Evolutionary conservation across 805 yeast genomes (phyloP).

Genomic region (Schizosaccharomyces octosporus): DNA sequence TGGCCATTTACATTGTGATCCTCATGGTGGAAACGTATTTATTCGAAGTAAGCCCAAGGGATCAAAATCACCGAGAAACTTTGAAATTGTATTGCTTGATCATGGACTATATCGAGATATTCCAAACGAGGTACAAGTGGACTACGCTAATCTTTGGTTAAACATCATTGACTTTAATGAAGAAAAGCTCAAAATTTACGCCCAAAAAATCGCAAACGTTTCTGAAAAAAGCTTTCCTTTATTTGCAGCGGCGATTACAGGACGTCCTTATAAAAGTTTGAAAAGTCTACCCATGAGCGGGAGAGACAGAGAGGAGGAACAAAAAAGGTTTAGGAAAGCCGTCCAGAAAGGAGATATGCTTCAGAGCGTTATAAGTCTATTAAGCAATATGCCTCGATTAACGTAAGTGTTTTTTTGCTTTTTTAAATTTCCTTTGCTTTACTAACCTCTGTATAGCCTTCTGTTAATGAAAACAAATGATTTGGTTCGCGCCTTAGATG

Average conservation of each 20-base stretch:
- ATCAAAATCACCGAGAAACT: slow-evolving; percentile 31
- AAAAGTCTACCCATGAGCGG: slow-evolving; percentile 25
- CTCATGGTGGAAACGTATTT: slow-evolving; percentile 92
- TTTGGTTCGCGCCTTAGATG: slow-evolving; percentile 71
- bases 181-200: slow-evolving; percentile 43
- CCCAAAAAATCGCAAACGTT: slow-evolving; percentile 56
- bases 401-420: slow-evolving; percentile 22
- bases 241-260: slow-evolving; percentile 84
- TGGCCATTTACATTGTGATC: slow-evolving; percentile 88
- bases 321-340: slow-evolving; percentile 37
- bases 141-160: slow-evolving; percentile 81
- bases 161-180: slow-evolving; percentile 53
- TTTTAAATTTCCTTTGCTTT: neutral
- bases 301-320: slow-evolving; percentile 34
- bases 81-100: slow-evolving; percentile 78
- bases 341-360: slow-evolving; percentile 34
- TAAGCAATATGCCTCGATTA: slow-evolving; percentile 60
- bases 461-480: slow-evolving; percentile 84
- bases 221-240: slow-evolving; percentile 51
- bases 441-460: neutral
- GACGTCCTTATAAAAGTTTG: slow-evolving; percentile 62
- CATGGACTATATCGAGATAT: slow-evolving; percentile 84
- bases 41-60: slow-evolving; percentile 24
- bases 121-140: slow-evolving; percentile 47
- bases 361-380: slow-evolving; percentile 50